Percentiles rank a stretch among this genome's conserved stretches.
Conservation (phyloP, 2,329 filamentous ascomycete species). For the Alternaria burnsii region DNA sequence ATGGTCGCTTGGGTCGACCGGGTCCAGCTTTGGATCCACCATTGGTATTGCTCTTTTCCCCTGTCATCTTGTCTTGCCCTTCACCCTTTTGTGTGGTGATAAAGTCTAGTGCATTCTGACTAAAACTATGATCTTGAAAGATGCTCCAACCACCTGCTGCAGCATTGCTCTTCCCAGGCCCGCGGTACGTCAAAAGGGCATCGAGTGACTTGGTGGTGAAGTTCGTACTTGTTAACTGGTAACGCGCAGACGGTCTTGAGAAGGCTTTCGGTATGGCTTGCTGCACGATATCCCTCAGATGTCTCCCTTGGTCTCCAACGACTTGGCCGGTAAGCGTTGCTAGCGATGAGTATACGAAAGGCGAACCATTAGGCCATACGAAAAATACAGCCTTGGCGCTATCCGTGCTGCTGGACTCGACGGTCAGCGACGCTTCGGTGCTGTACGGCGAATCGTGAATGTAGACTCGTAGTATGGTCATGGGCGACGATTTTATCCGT, state of each 20-base stretch:
- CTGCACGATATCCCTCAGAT: slow-evolving; percentile 74
- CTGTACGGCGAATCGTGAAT: slow-evolving; percentile 84
- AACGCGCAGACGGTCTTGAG: slow-evolving; percentile 76
- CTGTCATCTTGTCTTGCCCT: slow-evolving; percentile 22
- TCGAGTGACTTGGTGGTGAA: slow-evolving; percentile 76
- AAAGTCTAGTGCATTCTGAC: slow-evolving; percentile 61
- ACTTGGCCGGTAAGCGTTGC: slow-evolving; percentile 51
- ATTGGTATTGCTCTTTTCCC: slow-evolving; percentile 25
- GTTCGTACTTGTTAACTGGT: slow-evolving; percentile 72
- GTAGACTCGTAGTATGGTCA: slow-evolving; percentile 80
- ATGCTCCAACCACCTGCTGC: slow-evolving; percentile 82
- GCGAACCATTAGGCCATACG: slow-evolving; percentile 82
- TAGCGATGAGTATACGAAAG: slow-evolving; percentile 73
- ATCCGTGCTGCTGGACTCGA: slow-evolving; percentile 57
- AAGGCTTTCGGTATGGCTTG: slow-evolving; percentile 85
- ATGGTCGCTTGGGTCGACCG: slow-evolving; percentile 38
- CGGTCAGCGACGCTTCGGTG: slow-evolving; percentile 51
- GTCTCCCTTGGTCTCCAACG: slow-evolving; percentile 54
- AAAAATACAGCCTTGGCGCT: slow-evolving; percentile 77
- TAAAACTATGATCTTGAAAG: slow-evolving; percentile 71
- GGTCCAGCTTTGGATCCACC: slow-evolving; percentile 31
- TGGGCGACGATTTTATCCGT: slow-evolving; percentile 71
- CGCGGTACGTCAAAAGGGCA: slow-evolving; percentile 73
- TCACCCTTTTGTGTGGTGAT: slow-evolving; percentile 41
- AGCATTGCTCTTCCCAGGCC: slow-evolving; percentile 73